phyloP scores from a whole-genome alignment of 31 red algal genomes.

The Odonthalia washingtoniensis region DNA sequence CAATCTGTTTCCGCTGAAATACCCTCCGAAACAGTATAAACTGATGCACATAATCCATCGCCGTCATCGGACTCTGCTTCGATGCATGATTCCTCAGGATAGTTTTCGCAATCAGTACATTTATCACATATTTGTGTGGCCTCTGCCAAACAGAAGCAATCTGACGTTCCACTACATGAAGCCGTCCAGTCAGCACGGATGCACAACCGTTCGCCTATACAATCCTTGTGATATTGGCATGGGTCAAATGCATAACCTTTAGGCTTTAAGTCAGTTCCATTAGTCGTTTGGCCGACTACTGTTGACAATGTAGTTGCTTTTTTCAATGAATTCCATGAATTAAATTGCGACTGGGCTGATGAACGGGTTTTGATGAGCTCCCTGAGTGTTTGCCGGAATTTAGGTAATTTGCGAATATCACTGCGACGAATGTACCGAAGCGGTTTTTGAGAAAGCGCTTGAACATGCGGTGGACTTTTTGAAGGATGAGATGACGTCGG shows the following conservation, averaged over 20 bases:
- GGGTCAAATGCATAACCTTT: neutral
- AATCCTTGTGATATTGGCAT: neutral
- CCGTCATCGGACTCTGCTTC: neutral
- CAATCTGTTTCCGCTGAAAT: neutral
- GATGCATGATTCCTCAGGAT: neutral
- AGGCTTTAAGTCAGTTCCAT: too few relatives aligned
- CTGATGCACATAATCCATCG: constrained; percentile 4
- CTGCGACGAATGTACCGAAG: too few relatives aligned
- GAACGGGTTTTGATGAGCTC: too few relatives aligned
- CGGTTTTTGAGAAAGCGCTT: too few relatives aligned
- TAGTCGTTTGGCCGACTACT: too few relatives aligned
- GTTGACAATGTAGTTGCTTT: too few relatives aligned
- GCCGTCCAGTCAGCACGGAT: neutral
- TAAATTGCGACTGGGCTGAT: too few relatives aligned
- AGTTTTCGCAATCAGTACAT: neutral
- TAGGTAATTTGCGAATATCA: too few relatives aligned
- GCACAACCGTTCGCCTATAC: neutral
- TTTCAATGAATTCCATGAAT: too few relatives aligned
- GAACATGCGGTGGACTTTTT: too few relatives aligned
- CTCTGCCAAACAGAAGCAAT: neutral
- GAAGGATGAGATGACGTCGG: too few relatives aligned
- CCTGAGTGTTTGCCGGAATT: too few relatives aligned
- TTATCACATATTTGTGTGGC: neutral
- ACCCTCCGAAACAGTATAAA: neutral
- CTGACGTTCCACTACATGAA: neutral